Conservation (phyloP, 2,329 filamentous ascomycete species). For the Stachybotrys elegans region DNA sequence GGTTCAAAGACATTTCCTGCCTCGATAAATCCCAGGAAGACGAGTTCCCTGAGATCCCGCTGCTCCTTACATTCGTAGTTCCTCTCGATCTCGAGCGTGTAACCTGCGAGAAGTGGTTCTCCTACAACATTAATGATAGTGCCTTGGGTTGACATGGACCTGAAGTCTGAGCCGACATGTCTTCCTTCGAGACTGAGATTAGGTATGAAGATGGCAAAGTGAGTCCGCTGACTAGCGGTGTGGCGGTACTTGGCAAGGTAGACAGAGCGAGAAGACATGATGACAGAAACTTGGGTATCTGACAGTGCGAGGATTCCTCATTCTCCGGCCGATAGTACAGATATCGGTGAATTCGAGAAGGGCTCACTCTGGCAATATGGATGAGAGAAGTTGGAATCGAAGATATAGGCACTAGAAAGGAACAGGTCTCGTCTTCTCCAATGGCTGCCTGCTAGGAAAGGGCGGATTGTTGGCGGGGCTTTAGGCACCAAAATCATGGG, state of each 20-base stretch:
- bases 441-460: background rate
- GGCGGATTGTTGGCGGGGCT: background rate
- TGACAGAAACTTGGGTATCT: background rate
- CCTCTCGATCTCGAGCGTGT: constrained; percentile 5
- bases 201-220: constrained; percentile 9
- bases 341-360: background rate
- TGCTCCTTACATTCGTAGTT: constrained; percentile 1
- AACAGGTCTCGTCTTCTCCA: background rate
- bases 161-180: background rate
- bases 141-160: background rate
- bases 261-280: background rate
- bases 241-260: constrained; percentile 4
- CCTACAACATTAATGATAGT: constrained; percentile 6
- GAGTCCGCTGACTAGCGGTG: constrained; percentile 1
- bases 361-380: background rate
- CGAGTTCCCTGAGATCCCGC: background rate
- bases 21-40: background rate
- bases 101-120: constrained; percentile 3
- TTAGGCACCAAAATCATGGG: background rate
- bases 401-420: background rate
- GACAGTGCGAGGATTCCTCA: too few species aligned
- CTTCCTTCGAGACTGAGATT: background rate
- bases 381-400: background rate
- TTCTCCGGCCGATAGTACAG: too few species aligned
- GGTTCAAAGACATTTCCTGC: background rate